Evolutionary conservation across 257 asterid genomes (phyloP).

Genomic region (Gardenia jasminoides): DNA sequence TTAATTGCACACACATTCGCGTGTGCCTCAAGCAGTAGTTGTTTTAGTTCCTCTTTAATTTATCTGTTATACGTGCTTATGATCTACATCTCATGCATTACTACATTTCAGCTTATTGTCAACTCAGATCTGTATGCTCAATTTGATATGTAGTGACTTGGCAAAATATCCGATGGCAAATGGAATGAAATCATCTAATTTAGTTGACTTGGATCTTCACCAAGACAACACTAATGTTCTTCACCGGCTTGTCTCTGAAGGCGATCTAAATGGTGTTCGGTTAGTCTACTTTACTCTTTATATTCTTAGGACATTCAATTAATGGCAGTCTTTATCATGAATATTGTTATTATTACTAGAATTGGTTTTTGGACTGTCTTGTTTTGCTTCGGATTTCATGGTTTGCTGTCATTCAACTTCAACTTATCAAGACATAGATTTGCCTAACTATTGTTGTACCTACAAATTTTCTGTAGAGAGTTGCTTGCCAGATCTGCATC

Average conservation of each 20-base stretch:
- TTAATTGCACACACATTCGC: too few species aligned
- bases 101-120: background rate
- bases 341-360: background rate
- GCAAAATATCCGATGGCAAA: conserved; percentile 48
- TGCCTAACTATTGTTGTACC: conserved; percentile 21
- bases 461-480: conserved; percentile 49
- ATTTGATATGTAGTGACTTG: conserved; percentile 58
- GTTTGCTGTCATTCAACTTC: background rate
- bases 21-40: too few species aligned
- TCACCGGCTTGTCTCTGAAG: conserved; percentile 83
- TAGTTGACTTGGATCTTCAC: conserved; percentile 44
- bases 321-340: background rate
- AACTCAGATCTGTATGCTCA: conserved; percentile 7
- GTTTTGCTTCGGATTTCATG: background rate
- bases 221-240: conserved; percentile 58
- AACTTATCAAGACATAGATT: conserved; percentile 1
- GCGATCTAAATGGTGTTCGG: conserved; percentile 74
- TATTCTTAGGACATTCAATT: background rate
- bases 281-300: conserved; percentile 38
- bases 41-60: background rate
- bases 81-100: background rate
- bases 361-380: background rate
- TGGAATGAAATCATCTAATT: conserved; percentile 51
- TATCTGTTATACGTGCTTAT: background rate
- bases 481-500: conserved; percentile 58